Evolutionary conservation across 805 yeast genomes (phyloP), one percentile per base, ranked within the genome.

Genomic region (Danielia oregonensis): DNA sequence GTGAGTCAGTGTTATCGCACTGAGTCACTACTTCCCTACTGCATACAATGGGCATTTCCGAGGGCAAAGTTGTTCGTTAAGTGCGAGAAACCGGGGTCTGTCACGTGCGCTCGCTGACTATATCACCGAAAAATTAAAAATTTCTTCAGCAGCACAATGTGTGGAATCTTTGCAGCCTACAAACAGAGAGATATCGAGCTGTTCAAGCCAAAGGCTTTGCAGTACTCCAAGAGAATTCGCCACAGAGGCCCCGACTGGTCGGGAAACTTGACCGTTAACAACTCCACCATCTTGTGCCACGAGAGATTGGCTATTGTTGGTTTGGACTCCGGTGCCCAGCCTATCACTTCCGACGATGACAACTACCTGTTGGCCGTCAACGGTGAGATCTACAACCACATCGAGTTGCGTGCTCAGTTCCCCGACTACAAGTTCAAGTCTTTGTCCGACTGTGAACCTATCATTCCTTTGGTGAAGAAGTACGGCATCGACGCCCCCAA

Each of bases 231-330:
- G 65, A 78, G 89, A 67, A 83, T 91, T 61, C 82, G 99, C 70
- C 99, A 93, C 68, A 82, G 99, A 68, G 99, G 99, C 56, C 99
- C 99, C 49, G 99, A 93, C 68, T 93, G 99, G 99, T 76, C 88
- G 24, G 98, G 98, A 56, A 88, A 87, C 79, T 61, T 74, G 46
- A 68, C 76, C 47, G 79, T 80, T 58, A 86, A 86, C 80, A 86
- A 87, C 81, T 61, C 70, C 46, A 86, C 97, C 30, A 81, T 93
- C 48, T 66, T 93, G 49, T 81, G 85, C 51, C 98, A 93, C 62
- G 98, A 93, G 72, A 86, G 98, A 72, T 74, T 93, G 60, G 94
- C 97, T 48, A 89, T 93, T 59, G 98, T 93, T 43, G 98, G 98
- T 52, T 74, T 93, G 51, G 97, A 88, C 62, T 73, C 96, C 29